Evolutionary conservation across 2,329 filamentous ascomycete species (phyloP), one percentile per base, ranked within the genome.

Genomic region (Epicoccum sorghinum): DNA sequence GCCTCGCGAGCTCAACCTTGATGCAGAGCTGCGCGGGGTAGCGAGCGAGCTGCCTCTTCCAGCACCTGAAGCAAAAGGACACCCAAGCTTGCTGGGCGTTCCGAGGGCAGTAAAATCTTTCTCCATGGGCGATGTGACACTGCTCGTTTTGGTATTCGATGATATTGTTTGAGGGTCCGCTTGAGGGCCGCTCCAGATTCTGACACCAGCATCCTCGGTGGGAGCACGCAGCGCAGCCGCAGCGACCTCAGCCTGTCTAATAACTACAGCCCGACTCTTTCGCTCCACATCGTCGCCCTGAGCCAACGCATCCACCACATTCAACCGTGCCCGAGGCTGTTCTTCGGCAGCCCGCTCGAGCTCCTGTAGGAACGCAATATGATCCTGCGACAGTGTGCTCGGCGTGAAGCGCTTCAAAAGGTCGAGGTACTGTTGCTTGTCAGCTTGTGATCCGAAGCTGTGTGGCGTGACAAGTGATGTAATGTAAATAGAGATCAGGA

Each of bases 41-140:
- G 71, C 67, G 69, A 83, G 54, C 64, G 71, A 65, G 46, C 77
- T 76, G 64, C 78, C 71, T 77, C 79, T 66, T 8, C 77, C 70
- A 72, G 79, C 71, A 42, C 74, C 66, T 37, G 77, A 77, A 37
- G 84, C 87, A 74, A 96, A 96, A 0, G 93, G 93, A 76, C 93
- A 97, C 62, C 86, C 85, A 46, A 97, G 79, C 60, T 84, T 84
- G 64, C 92, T 90, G 66, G 89, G 90, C 68, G 86, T 91, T 57
- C 93, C 93, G 70, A 88, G 82, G 30, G 93, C 89, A 14, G 93
- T 97, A 67, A 96, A 97, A 75, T 97, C 93, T 77, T 89, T 89
- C 77, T 96, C 93, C 69, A 96, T 65, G 4, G 73, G 73, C 29
- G 76, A 76, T 50, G 76, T 73, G 42, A 74, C 69, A 49, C 70